phyloP scores from a whole-genome alignment of 805 yeast species.

The Cyberlindnera mycetangii region DNA sequence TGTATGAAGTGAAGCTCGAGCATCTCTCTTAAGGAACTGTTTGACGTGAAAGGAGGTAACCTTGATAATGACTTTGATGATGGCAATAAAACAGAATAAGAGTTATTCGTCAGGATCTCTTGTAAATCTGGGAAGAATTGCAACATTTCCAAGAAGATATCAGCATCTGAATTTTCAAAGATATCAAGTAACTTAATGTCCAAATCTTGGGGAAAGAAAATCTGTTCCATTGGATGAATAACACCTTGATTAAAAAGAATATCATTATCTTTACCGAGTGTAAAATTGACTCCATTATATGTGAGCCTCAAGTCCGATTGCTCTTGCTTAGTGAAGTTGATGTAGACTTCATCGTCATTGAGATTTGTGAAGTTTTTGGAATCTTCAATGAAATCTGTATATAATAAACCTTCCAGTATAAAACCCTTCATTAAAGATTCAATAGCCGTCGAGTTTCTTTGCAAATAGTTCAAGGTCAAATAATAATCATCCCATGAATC shows the following conservation, averaged over 20 bases:
- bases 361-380: slow-evolving; percentile 31
- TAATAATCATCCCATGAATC: slow-evolving; percentile 66
- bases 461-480: slow-evolving; percentile 56
- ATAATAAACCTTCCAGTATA: slow-evolving; percentile 61
- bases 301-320: slow-evolving; percentile 22
- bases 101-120: slow-evolving; percentile 36
- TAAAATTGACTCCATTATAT: slow-evolving; percentile 22
- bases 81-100: slow-evolving; percentile 71
- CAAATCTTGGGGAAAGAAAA: slow-evolving; percentile 56
- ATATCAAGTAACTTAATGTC: slow-evolving; percentile 54
- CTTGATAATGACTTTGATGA: slow-evolving; percentile 51
- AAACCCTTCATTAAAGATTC: slow-evolving; percentile 52
- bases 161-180: slow-evolving; percentile 49
- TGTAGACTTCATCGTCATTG: slow-evolving; percentile 25
- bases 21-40: slow-evolving; percentile 47
- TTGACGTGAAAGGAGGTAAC: slow-evolving; percentile 45
- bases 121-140: slow-evolving; percentile 40
- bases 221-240: slow-evolving; percentile 60
- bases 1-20: slow-evolving; percentile 70
- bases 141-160: slow-evolving; percentile 45
- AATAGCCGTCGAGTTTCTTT: slow-evolving; percentile 48
- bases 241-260: slow-evolving; percentile 82
- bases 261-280: slow-evolving; percentile 46
- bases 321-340: slow-evolving; percentile 16
- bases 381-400: slow-evolving; percentile 51